These are phyloP conservation scores for Scheffersomyces parashehatae DNA, from an alignment of 1,139 yeast species.

Conservation along the genomic window DNA sequence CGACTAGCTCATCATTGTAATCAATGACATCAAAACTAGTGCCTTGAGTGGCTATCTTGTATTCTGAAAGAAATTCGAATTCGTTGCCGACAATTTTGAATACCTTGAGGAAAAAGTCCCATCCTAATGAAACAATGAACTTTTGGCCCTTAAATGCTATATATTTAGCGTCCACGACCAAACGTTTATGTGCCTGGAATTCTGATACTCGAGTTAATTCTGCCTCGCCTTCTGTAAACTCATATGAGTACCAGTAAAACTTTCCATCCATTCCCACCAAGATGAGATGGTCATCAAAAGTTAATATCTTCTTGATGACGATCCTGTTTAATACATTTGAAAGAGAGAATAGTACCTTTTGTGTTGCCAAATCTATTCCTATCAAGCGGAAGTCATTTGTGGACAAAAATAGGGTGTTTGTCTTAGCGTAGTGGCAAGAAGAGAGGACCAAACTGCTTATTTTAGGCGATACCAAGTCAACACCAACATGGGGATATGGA, in stretches of 20 bases:
- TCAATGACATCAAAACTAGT: conserved; percentile 44
- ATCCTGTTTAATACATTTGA: conserved; percentile 20
- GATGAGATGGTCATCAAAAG: conserved; percentile 17
- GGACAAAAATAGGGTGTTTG: conserved; percentile 19
- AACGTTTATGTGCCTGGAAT: conserved; percentile 29
- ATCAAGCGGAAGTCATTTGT: conserved; percentile 28
- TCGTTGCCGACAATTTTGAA: conserved; percentile 27
- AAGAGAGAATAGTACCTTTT: conserved; percentile 10
- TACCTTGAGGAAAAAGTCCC: conserved; percentile 54
- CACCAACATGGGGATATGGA: conserved; percentile 27
- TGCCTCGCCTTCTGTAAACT: conserved; percentile 5
- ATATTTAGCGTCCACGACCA: conserved; percentile 33
- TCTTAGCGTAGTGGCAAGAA: conserved; percentile 13
- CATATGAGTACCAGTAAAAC: conserved; percentile 18
- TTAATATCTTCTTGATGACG: conserved; percentile 37
- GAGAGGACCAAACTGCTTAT: conserved; percentile 26
- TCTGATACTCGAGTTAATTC: conserved; percentile 11
- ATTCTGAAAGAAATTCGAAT: conserved; percentile 9
- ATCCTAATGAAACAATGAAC: conserved; percentile 59
- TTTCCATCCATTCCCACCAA: conserved; percentile 46
- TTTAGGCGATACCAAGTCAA: neutral
- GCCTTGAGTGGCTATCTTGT: conserved; percentile 7
- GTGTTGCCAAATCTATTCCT: conserved; percentile 16
- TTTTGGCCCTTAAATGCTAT: conserved; percentile 19
- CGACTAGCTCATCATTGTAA: conserved; percentile 29